phyloP scores from a whole-genome alignment of 495 filamentous ascomycete genomes.

The Aspergillus conjunctus region DNA sequence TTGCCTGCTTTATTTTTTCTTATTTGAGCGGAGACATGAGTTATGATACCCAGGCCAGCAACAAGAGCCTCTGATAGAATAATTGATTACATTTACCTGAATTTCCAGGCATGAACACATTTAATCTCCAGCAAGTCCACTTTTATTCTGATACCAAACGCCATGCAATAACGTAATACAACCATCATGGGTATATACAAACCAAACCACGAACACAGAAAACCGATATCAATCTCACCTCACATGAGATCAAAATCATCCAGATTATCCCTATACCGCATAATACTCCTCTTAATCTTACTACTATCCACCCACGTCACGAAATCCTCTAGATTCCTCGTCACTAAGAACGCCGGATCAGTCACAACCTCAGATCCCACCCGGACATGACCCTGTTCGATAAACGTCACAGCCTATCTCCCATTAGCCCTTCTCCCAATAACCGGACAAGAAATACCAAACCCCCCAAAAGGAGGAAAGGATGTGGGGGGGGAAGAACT shows the following conservation, averaged over 20 bases:
- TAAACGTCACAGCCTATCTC: slow-evolving; percentile 68
- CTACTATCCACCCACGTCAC: slow-evolving; percentile 95
- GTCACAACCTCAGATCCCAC: slow-evolving; percentile 90
- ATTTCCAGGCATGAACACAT: too few species aligned
- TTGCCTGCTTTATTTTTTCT: background rate
- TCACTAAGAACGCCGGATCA: slow-evolving; percentile 63
- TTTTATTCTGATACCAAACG: background rate
- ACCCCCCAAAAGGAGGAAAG: slow-evolving; percentile 18
- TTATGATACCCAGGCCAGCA: slow-evolving; percentile 11
- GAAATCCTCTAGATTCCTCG: slow-evolving; percentile 88
- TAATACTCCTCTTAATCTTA: slow-evolving; percentile 94
- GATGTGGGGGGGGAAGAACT: slow-evolving; percentile 25
- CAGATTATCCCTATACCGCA: slow-evolving; percentile 90
- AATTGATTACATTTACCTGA: too few species aligned
- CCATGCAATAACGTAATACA: slow-evolving; percentile 5
- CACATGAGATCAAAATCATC: slow-evolving; percentile 94
- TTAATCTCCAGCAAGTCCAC: too few species aligned
- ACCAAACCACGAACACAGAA: slow-evolving; percentile 11
- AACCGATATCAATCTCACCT: slow-evolving; percentile 32
- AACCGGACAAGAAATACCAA: slow-evolving; percentile 16
- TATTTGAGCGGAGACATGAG: slow-evolving; percentile 9
- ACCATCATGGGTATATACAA: slow-evolving; percentile 8
- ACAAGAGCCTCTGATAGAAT: background rate
- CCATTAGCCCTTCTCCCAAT: background rate
- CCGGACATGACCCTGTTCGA: slow-evolving; percentile 94